Conservation (phyloP, 2,329 filamentous ascomycete species). For the Cordyceps pruinosa region DNA sequence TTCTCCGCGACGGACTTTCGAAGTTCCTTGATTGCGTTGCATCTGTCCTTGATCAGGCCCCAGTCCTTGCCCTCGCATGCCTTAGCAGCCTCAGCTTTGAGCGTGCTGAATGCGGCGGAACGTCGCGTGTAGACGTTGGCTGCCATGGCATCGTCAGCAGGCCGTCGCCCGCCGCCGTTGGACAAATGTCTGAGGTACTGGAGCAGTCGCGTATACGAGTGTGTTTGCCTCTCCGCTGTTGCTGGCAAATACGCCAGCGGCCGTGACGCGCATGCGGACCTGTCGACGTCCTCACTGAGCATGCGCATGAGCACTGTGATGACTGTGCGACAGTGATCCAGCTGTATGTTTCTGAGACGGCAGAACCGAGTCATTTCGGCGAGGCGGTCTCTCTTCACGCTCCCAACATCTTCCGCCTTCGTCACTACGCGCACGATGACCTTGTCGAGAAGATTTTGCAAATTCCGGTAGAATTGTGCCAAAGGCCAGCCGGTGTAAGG, state of each 20-base stretch:
- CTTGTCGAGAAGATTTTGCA: conserved; percentile 16
- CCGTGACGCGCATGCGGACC: conserved; percentile 5
- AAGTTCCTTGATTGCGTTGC: neutral
- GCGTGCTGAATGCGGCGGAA: conserved; percentile 14
- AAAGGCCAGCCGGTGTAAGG: conserved; percentile 17
- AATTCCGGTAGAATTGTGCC: conserved; percentile 13
- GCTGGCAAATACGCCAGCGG: conserved; percentile 11
- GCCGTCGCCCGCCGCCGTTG: conserved; percentile 8
- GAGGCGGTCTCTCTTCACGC: conserved; percentile 11
- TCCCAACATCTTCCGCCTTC: conserved; percentile 13
- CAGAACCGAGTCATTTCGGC: conserved; percentile 15
- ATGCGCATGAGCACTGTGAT: conserved; percentile 16
- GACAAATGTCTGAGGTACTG: conserved; percentile 14
- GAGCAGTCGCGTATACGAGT: conserved; percentile 14
- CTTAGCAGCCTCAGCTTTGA: conserved; percentile 13
- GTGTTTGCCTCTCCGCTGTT: conserved; percentile 12
- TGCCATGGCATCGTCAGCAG: conserved; percentile 1
- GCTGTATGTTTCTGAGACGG: conserved; percentile 16
- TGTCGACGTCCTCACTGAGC: conserved; percentile 11
- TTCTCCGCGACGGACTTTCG: neutral
- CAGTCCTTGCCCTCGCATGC: conserved; percentile 12
- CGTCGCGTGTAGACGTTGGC: conserved; percentile 16
- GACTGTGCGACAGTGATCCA: conserved; percentile 16
- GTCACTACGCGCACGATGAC: conserved; percentile 15
- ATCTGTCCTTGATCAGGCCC: conserved; percentile 8